Conservation (phyloP, 495 filamentous ascomycete genomes). For the Penicillium lagena region DNA sequence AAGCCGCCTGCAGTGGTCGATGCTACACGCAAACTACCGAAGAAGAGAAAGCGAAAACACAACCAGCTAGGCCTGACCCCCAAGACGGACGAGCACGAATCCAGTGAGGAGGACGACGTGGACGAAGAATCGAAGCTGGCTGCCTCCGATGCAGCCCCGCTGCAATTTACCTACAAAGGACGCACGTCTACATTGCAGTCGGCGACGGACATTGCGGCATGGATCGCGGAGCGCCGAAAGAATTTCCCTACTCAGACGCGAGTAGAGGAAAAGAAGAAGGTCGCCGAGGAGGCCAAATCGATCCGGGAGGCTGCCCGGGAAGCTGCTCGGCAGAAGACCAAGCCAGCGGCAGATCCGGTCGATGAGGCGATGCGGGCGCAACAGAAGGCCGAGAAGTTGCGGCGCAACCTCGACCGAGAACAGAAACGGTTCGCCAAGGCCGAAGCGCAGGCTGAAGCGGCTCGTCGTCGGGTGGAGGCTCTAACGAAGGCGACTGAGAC, state of each 20-base stretch:
- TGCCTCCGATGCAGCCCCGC: constrained; percentile 17
- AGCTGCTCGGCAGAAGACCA: constrained; percentile 21
- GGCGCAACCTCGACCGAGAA: constrained; percentile 38
- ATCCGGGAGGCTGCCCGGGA: constrained; percentile 18
- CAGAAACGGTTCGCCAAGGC: constrained; percentile 43
- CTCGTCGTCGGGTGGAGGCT: constrained; percentile 30
- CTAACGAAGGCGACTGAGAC: constrained; percentile 18
- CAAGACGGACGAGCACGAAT: constrained; percentile 63
- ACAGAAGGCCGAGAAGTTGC: constrained; percentile 44
- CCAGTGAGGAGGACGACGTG: constrained; percentile 62
- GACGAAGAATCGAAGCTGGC: constrained; percentile 58
- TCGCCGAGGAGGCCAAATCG: constrained; percentile 36
- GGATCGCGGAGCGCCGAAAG: constrained; percentile 74
- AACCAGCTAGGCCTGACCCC: constrained; percentile 79
- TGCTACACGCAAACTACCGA: constrained; percentile 32
- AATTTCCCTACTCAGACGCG: constrained; percentile 71
- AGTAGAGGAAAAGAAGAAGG: constrained; percentile 41
- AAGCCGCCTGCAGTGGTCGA: constrained; percentile 51
- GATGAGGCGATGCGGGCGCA: constrained; percentile 37
- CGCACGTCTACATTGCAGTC: constrained; percentile 41
- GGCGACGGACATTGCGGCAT: constrained; percentile 65
- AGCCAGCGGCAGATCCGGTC: constrained; percentile 21
- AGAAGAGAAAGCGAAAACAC: constrained; percentile 73
- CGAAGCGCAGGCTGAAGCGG: constrained; percentile 39
- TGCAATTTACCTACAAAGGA: constrained; percentile 39